Evolutionary conservation across 495 filamentous ascomycete genomes (phyloP).

Genomic region (Neurospora sp.): DNA sequence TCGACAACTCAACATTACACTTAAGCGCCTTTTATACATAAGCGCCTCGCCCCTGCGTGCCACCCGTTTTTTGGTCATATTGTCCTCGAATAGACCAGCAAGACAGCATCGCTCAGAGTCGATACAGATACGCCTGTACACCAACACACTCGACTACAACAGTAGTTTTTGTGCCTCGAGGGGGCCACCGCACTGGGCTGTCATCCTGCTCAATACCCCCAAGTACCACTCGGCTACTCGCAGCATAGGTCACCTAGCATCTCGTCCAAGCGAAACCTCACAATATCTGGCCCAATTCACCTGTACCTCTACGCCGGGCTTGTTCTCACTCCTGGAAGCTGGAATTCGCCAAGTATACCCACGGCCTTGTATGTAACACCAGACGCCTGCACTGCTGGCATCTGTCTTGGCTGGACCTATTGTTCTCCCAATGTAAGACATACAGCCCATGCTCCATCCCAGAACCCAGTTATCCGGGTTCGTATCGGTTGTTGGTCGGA

Average conservation of each 20-base stretch:
- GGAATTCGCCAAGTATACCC: neutral
- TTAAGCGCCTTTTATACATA: neutral
- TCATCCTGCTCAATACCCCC: constrained; percentile 2
- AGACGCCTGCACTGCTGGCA: constrained; percentile 3
- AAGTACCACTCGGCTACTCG: constrained; percentile 6
- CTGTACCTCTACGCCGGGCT: neutral
- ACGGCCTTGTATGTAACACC: constrained; percentile 1
- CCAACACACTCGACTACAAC: neutral
- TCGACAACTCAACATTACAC: neutral
- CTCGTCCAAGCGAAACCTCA: neutral
- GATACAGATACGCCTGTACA: neutral
- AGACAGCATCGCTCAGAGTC: neutral
- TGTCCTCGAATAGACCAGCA: neutral
- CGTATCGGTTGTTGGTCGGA: constrained; percentile 13
- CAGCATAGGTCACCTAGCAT: constrained; percentile 1
- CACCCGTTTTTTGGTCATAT: neutral
- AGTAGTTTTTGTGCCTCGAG: neutral
- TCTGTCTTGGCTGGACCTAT: neutral
- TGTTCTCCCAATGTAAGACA: constrained; percentile 13
- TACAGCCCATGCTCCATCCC: constrained; percentile 9
- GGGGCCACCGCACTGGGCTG: neutral
- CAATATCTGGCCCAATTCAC: neutral
- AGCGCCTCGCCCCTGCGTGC: neutral
- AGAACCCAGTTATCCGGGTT: constrained; percentile 19
- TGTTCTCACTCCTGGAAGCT: neutral